Base-by-base conservation (phyloP, 2,329 filamentous ascomycete genomes). In the Claviceps digitariae region DNA sequence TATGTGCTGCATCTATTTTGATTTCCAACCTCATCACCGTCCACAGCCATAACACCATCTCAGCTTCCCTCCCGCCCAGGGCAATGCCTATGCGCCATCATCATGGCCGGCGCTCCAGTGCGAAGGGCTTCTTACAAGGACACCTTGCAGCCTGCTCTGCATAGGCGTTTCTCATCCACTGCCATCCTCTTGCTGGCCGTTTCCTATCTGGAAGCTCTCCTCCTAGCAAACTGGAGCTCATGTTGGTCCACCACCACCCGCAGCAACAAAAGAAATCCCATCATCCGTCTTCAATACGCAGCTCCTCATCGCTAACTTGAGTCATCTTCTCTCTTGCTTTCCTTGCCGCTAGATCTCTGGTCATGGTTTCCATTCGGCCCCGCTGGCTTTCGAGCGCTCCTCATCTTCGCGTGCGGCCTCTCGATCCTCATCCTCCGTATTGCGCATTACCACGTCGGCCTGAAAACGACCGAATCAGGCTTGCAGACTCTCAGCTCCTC, bases 111-210 rank as follows among this genome's bases (percentile, higher is more conserved):
- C 63, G 68, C 69, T 64, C 73, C 69, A 65, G 76, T 72, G 71
- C 81, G 74, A 75, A 78, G 67, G 64, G 71, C 74, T 62, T 74
- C 78, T 49, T 95, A 95, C 71, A 86, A 89, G 74, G 88, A 95
- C 72, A 94, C 94, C 68, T 73, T 96, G 60, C 94, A 91, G 57
- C 90, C 91, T 50, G 84, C 86, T 51, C 74, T 96, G 58, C 91
- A 97, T 69, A 79, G 87, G 62, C 82, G 90, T 62, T 97, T 96
- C 70, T 84, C 86, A 49, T 83, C 83, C 57, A 89, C 88, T 13
- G 85, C 86, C 48, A 76, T 79, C 15, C 72, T 87, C 57, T 74
- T 90, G 15, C 71, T 93, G 10, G 70, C 76, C 48, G 74, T 89
- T 53, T 88, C 87, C 64, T 95, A 93, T 66, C 52, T 79, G 40